Evolutionary conservation across 331 rosid genomes (phyloP).

Genomic region (Arachis monticola): DNA sequence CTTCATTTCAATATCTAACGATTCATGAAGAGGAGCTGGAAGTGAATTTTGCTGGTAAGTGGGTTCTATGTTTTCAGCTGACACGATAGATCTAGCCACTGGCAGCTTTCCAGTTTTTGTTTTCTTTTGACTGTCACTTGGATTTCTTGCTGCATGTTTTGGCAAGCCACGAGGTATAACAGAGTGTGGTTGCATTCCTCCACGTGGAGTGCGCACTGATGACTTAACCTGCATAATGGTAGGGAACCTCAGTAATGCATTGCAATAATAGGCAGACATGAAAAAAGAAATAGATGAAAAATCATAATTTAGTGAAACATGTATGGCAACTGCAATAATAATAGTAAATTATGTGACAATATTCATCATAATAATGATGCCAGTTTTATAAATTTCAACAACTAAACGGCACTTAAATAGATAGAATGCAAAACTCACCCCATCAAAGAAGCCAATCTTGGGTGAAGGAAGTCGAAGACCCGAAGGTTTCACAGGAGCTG

Average conservation of each 20-base stretch:
- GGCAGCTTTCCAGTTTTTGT: conserved; percentile 59
- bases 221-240: conserved; percentile 65
- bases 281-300: conserved; percentile 3
- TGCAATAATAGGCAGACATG: not conserved
- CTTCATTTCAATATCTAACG: conserved; percentile 47
- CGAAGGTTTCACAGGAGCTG: conserved; percentile 67
- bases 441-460: conserved; percentile 94
- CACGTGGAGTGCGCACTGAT: conserved; percentile 60
- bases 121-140: conserved; percentile 56
- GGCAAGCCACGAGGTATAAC: conserved; percentile 56
- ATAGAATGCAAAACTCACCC: conserved; percentile 60
- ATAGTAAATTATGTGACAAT: conserved; percentile 20
- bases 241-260: conserved; percentile 28
- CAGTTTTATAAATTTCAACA: conserved; percentile 18
- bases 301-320: conserved; percentile 7
- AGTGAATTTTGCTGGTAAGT: conserved; percentile 44
- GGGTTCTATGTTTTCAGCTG: conserved; percentile 39
- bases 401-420: conserved; percentile 21
- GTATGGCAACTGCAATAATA: conserved; percentile 12
- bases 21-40: conserved; percentile 43
- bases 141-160: conserved; percentile 52
- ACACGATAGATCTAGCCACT: conserved; percentile 45
- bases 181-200: conserved; percentile 56
- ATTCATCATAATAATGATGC: conserved; percentile 8
- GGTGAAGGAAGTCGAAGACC: conserved; percentile 97